These are phyloP conservation scores for Trypanosomatidae sp. DNA, from an alignment of 208 protist species.

Conservation along the genomic window DNA sequence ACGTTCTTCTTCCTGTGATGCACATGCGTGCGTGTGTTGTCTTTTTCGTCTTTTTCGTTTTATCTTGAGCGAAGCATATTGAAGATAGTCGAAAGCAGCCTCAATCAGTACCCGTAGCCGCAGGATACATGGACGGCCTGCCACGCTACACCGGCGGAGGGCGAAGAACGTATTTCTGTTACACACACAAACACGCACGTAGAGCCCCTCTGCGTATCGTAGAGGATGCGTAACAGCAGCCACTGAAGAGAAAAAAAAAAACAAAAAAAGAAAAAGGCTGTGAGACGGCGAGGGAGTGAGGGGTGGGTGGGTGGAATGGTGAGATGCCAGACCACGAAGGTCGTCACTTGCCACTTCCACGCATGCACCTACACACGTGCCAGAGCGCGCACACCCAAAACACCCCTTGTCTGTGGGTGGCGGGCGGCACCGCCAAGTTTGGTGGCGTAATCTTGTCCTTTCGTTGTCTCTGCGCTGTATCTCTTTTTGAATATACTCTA, in stretches of 20 bases:
- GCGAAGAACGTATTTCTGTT: not conserved
- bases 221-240: not conserved
- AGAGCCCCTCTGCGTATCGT: not conserved
- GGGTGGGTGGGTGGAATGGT: not conserved
- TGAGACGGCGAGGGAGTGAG: not conserved
- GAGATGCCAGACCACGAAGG: not conserved
- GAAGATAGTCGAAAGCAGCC: constrained; percentile 5
- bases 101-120: not conserved
- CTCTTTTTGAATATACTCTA: not conserved
- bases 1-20: not conserved
- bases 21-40: not conserved
- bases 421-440: not conserved
- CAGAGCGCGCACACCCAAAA: not conserved
- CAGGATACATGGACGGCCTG: not conserved
- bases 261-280: not conserved
- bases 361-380: not conserved
- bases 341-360: not conserved
- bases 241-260: not conserved
- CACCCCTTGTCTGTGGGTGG: not conserved
- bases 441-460: not conserved
- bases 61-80: constrained; percentile 5
- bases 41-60: not conserved
- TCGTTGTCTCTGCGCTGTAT: not conserved
- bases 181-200: not conserved
- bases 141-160: not conserved